Percentiles rank a stretch among this genome's conserved stretches.
These are phyloP conservation scores for Colletotrichum aenigma DNA, from an alignment of 2,329 filamentous ascomycete genomes.

Conservation along the genomic window DNA sequence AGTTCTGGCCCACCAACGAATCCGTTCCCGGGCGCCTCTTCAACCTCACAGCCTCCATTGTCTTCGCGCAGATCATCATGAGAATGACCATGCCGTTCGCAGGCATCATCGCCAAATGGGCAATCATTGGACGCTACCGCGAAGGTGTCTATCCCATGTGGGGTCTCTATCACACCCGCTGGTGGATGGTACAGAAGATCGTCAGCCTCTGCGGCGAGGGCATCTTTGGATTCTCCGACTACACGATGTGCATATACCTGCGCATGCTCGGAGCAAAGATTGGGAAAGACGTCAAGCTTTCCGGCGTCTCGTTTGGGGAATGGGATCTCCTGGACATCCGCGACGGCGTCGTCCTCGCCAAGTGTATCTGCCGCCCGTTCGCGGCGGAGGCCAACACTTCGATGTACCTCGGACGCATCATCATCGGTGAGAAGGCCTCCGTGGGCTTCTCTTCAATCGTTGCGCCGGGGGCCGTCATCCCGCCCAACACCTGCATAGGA, in stretches of 20 bases:
- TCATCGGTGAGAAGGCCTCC: constrained; percentile 49
- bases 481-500: constrained; percentile 55
- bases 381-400: constrained; percentile 60
- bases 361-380: constrained; percentile 54
- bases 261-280: constrained; percentile 58
- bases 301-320: constrained; percentile 52
- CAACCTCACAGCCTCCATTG: constrained; percentile 49
- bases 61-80: constrained; percentile 43
- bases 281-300: constrained; percentile 53
- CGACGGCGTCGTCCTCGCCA: constrained; percentile 51
- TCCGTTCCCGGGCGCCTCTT: constrained; percentile 49
- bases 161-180: constrained; percentile 60
- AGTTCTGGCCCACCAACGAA: constrained; percentile 41
- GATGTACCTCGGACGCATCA: constrained; percentile 59
- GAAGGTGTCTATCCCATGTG: constrained; percentile 64
- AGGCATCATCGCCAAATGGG: constrained; percentile 58
- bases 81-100: constrained; percentile 45
- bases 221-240: constrained; percentile 44
- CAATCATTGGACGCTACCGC: constrained; percentile 56
- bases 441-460: constrained; percentile 54
- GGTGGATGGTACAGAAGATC: constrained; percentile 63
- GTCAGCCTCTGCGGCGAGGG: constrained; percentile 53
- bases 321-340: constrained; percentile 61
- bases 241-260: constrained; percentile 47
- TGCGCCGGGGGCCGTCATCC: constrained; percentile 52